Evolutionary conservation across 495 filamentous ascomycete species (phyloP), one percentile per base, ranked within the genome.

Genomic region (Aspergillus cavernicola): DNA sequence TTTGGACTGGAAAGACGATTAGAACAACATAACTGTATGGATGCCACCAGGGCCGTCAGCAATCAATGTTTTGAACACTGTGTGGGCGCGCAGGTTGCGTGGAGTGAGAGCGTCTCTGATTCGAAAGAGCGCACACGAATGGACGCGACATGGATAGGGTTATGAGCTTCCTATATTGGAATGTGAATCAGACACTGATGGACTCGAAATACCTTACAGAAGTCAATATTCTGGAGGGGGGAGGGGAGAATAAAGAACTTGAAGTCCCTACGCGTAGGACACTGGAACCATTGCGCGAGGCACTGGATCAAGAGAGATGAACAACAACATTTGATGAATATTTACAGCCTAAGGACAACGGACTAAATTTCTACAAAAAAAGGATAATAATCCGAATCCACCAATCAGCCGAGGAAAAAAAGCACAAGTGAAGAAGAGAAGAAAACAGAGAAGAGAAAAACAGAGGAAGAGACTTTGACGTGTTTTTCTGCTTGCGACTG

Each of bases 401-500:
- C 50, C 47, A 52, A 47, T 41, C 52, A 59, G 46, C 46, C 41
- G 39, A 56, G 41, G 32, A 49, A 26, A 45, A 24, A 59, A 53
- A 56, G 33, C 28, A 46, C 23, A 56, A 41, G 52, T 33, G 20
- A 52, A 46, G 45, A 37, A 56, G 45, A 39, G 55, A 62, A 54
- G 18, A 58, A 55, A 51, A 47, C 41, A 44, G 15, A 42, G 39
- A 22, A 36, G 42, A 57, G 56, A 53, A 35, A 57, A 50, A 43
- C 38, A 29, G 32, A 48, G 12, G 41, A 43, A 61, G 32, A 50
- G 20, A 40, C 51, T 54, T 60, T 60, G 56, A 57, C 58, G 58
- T 55, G 62, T 60, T 55, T 59, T 53, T 61, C 48, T 55, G 49
- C 42, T 57, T 55, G 58, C 46, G 61, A n/a, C n/a, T n/a, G n/a